Base-by-base conservation (phyloP, 2,329 filamentous ascomycete species). In the Cercospora sp. region DNA sequence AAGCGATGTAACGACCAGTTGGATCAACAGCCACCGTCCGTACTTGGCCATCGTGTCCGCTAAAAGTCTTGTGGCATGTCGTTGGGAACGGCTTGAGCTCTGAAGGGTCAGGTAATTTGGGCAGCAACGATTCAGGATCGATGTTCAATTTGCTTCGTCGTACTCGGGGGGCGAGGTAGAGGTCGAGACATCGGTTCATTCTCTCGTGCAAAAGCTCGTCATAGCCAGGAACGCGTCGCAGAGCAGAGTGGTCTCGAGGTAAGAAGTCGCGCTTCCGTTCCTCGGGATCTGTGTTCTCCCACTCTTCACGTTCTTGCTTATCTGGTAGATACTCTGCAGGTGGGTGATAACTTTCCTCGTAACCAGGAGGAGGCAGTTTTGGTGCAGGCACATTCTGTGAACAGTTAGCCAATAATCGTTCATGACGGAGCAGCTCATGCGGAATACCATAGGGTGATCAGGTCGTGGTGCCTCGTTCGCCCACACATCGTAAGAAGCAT, bases 51-150 rank as follows among this genome's bases (percentile, higher is more conserved):
- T 93, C 88, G 77, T 99, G 95, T 10, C 94, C 94, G 70, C 88
- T 85, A 84, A 95, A 98, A 12, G 97, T 86, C 5, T 93, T 92
- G 55, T 94, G 91, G 74, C 92, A 94, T 8, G 92, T 89, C 0
- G 94, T 97, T 13, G 95, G 95, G 85, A 98, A 99, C 1, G 95
- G 95, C 76, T 93, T 93, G 66, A 99, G 85, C 76, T 99, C 94
- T 75, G 97, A 92, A 0, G 95, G 94, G 68, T 91, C 92, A 7
- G 96, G 95, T 7, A 99, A 85, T 79, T 97, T 97, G 12, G 95
- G 94, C 40, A 99, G 86, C 61, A 99, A 84, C 43, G 93, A 97
- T 79, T 91, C 91, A 3, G 95, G 95, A 75, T 99, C 95, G 77
- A 99, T 98, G 81, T 98, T 97, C 76, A 99, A 88, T 80, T 94